These are phyloP conservation scores for Beta lomatogona DNA, from an alignment of 179 eudicot genomes.

Conservation along the genomic window DNA sequence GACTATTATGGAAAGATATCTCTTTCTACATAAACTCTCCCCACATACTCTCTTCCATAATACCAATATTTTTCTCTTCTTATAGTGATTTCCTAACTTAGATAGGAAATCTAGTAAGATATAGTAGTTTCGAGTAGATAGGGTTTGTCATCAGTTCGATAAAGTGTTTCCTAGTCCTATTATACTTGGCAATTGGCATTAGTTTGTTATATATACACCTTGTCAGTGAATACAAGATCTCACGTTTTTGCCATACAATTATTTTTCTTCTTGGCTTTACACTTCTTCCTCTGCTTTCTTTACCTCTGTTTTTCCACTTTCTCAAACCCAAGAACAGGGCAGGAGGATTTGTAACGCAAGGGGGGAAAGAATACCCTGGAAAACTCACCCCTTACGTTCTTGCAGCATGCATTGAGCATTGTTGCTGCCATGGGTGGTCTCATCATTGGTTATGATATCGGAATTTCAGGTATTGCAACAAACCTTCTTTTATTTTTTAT, in stretches of 20 bases:
- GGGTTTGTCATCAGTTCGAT: too few species aligned
- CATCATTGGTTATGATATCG: conserved; percentile 44
- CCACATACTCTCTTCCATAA: background rate
- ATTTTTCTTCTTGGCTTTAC: too few species aligned
- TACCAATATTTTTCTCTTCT: background rate
- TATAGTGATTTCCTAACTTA: background rate
- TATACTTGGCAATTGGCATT: too few species aligned
- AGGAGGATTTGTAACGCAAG: conserved; percentile 16
- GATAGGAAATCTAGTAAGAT: too few species aligned
- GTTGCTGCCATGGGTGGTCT: conserved; percentile 48
- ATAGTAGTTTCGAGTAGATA: too few species aligned
- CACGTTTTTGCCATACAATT: too few species aligned
- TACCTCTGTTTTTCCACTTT: background rate
- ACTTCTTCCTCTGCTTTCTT: too few species aligned
- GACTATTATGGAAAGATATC: background rate
- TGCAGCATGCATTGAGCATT: conserved; percentile 36
- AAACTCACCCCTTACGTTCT: conserved; percentile 37
- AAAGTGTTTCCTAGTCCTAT: too few species aligned
- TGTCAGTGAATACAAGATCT: too few species aligned
- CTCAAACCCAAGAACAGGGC: conserved; percentile 3
- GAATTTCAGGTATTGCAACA: conserved; percentile 34
- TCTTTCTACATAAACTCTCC: conserved; percentile 11
- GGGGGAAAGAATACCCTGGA: conserved; percentile 39
- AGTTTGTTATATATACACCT: too few species aligned
- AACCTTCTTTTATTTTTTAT: too few species aligned